Evolutionary conservation across 768 basidiomycete species (phyloP).

Genomic region (Collybiopsis luxurians): DNA sequence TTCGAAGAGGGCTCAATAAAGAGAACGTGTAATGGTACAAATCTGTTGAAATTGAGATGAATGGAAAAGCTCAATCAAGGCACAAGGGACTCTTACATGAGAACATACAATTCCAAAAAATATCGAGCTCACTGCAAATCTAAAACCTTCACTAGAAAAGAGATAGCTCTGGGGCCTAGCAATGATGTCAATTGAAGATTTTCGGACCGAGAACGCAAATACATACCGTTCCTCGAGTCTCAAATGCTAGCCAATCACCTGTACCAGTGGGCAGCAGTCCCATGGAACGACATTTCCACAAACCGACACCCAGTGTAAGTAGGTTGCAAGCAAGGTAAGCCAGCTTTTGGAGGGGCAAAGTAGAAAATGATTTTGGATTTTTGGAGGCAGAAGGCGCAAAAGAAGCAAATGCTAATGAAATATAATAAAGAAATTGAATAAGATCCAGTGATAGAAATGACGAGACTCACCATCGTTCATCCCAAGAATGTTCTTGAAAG

Average conservation of each 20-base stretch:
- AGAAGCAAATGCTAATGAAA: slow-evolving; percentile 62
- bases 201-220: not conserved
- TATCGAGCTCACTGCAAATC: too few relatives aligned
- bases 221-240: slow-evolving; percentile 71
- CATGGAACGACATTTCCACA: slow-evolving; percentile 95
- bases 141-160: not conserved
- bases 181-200: not conserved
- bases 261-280: slow-evolving; percentile 88
- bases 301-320: slow-evolving; percentile 74
- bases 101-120: too few relatives aligned
- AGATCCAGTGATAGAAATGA: not conserved
- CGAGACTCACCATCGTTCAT: slow-evolving; percentile 70
- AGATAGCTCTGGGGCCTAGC: slow-evolving; percentile 1
- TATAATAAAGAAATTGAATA: too few relatives aligned
- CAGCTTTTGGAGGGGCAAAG: slow-evolving; percentile 68
- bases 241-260: slow-evolving; percentile 94
- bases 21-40: too few relatives aligned
- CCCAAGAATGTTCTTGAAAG: slow-evolving; percentile 77
- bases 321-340: slow-evolving; percentile 72
- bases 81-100: too few relatives aligned
- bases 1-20: too few relatives aligned
- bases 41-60: too few relatives aligned
- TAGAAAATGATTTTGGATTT: slow-evolving; percentile 44
- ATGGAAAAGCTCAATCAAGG: too few relatives aligned
- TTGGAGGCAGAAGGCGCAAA: slow-evolving; percentile 66